Conservation (phyloP, 192 early-diverging fungal genomes). For the Haplosporangium gracile region DNA sequence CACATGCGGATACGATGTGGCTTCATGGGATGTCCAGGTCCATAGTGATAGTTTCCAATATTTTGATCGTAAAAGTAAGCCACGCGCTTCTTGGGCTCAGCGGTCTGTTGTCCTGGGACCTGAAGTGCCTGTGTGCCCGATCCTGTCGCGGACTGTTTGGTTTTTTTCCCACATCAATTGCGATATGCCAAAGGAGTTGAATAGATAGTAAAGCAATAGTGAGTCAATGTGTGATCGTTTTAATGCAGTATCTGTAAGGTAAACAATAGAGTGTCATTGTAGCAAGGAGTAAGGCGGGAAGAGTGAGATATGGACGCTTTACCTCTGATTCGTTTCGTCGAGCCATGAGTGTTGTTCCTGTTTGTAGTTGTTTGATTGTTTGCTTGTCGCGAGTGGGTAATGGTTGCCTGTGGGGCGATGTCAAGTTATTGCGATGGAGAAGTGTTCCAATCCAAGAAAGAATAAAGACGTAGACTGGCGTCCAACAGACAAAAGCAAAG, state of each 20-base stretch:
- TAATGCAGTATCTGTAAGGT: background rate
- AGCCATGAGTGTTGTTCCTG: slow-evolving; percentile 3
- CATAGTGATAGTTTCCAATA: slow-evolving; percentile 82
- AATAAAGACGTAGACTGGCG: no score
- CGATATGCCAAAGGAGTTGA: background rate
- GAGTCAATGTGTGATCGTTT: background rate
- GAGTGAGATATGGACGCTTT: background rate
- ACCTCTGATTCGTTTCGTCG: slow-evolving; percentile 31
- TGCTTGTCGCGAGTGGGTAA: background rate
- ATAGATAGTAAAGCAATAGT: background rate
- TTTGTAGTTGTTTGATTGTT: background rate
- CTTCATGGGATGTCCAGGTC: slow-evolving; percentile 96
- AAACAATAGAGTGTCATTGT: background rate
- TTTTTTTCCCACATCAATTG: background rate
- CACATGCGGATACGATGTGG: slow-evolving; percentile 96
- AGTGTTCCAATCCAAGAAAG: background rate
- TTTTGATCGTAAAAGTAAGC: slow-evolving; percentile 73
- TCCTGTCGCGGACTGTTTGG: background rate
- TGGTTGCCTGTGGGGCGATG: background rate
- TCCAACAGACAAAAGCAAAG: no score
- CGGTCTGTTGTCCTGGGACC: slow-evolving; percentile 49
- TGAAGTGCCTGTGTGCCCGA: slow-evolving; percentile 18
- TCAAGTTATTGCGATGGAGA: background rate
- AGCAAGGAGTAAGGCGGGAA: background rate
- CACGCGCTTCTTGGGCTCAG: slow-evolving; percentile 68